Conservation (phyloP, 345 rosid genomes). For the Populus deltoides region DNA sequence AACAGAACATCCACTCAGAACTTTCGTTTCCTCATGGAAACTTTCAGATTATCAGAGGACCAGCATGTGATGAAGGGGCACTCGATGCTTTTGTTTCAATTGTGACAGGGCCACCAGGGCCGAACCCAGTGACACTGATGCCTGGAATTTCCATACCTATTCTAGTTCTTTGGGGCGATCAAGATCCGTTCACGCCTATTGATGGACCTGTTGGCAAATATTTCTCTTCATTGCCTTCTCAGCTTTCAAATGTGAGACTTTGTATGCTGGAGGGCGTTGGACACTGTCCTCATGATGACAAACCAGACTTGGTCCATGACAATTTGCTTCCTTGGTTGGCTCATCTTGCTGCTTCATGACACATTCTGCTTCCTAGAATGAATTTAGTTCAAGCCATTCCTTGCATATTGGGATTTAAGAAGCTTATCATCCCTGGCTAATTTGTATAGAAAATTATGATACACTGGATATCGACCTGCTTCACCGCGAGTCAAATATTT, state of each 20-base stretch:
- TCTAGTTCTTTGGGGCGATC: conserved; percentile 76
- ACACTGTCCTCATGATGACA: conserved; percentile 89
- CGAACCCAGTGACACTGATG: conserved; percentile 63
- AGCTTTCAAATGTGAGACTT: conserved; percentile 56
- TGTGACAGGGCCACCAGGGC: conserved; percentile 94
- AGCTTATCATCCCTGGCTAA: no score
- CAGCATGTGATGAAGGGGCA: conserved; percentile 78
- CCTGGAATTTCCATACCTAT: conserved; percentile 55
- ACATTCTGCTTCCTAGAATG: not conserved
- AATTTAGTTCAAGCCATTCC: not conserved
- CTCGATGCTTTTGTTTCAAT: conserved; percentile 85
- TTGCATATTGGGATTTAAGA: no score
- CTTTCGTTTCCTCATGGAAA: not conserved
- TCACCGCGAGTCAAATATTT: no score
- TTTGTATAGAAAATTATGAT: no score
- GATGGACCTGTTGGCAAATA: conserved; percentile 86
- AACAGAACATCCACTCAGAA: not conserved
- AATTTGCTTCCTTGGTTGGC: conserved; percentile 80
- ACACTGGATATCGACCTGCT: accelerated
- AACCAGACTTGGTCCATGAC: conserved; percentile 66
- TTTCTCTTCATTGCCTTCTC: conserved; percentile 61
- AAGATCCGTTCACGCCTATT: conserved; percentile 80
- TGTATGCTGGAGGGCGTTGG: conserved; percentile 71
- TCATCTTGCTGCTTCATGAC: conserved; percentile 32
- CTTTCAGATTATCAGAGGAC: conserved; percentile 69